Percentiles rank a stretch among this genome's conserved stretches.
Conservation (phyloP, 768 basidiomycete genomes). For the Naganishia onofrii region DNA sequence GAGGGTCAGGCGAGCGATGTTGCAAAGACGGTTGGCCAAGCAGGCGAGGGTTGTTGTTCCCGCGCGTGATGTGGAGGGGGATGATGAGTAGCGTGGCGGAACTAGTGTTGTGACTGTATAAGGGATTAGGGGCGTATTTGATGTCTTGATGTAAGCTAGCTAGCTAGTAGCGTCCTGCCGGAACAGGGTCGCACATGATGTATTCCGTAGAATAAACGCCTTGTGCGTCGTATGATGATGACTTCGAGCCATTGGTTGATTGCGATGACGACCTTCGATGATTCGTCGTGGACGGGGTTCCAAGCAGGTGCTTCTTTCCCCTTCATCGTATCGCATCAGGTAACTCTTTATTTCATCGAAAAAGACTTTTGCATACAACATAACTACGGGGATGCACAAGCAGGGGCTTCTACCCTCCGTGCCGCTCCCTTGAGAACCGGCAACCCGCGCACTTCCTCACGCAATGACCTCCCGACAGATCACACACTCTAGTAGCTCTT, state of each 20-base stretch:
- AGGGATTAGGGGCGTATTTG: not conserved
- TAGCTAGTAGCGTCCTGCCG: no score
- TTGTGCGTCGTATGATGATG: not conserved
- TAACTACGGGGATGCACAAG: no score
- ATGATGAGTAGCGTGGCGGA: not conserved
- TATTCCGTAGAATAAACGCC: not conserved
- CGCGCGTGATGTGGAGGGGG: not conserved
- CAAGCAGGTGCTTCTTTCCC: no score
- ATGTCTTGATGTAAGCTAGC: no score
- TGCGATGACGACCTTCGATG: not conserved
- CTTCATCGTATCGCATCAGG: no score
- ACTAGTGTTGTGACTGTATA: not conserved
- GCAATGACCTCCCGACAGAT: no score
- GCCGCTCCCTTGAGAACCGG: not conserved
- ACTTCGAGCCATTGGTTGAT: not conserved
- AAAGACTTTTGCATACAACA: slow-evolving; percentile 1
- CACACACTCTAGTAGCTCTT: not conserved
- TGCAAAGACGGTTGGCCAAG: not conserved
- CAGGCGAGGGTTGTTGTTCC: not conserved
- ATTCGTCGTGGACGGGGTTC: no score
- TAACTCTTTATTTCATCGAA: not conserved
- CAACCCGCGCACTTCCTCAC: not conserved
- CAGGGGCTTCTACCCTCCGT: not conserved
- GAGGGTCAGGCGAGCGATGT: not conserved
- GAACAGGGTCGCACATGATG: not conserved